These are phyloP conservation scores for Pseudozyma pruni DNA, from an alignment of 1,284 basidiomycete genomes.

Conservation along the genomic window DNA sequence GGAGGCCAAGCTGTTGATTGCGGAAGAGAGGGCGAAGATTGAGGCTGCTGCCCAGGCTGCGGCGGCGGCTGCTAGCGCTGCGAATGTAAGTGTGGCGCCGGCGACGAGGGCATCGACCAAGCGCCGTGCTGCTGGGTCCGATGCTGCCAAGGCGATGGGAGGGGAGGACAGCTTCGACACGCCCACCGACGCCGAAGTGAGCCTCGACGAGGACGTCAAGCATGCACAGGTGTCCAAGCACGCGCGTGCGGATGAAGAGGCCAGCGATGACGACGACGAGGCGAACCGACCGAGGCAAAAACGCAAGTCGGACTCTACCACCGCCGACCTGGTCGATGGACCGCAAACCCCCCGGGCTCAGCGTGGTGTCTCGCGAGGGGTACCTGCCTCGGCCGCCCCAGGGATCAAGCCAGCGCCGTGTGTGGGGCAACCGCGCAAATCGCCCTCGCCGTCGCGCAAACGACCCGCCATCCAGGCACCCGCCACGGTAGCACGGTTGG, in stretches of 20 bases:
- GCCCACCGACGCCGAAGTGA: slow-evolving; percentile 8
- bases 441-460: slow-evolving; percentile 60
- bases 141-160: slow-evolving; percentile 10
- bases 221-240: slow-evolving; percentile 9
- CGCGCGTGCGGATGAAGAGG: slow-evolving; percentile 15
- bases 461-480: slow-evolving; percentile 47
- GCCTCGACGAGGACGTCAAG: slow-evolving; percentile 12
- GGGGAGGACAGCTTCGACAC: slow-evolving; percentile 20
- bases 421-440: slow-evolving; percentile 66
- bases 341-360: slow-evolving; percentile 33
- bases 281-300: slow-evolving; percentile 26
- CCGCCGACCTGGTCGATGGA: neutral
- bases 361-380: slow-evolving; percentile 7
- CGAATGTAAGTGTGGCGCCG: neutral
- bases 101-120: slow-evolving; percentile 8
- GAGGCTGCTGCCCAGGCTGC: slow-evolving; percentile 5
- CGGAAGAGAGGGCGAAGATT: slow-evolving; percentile 26
- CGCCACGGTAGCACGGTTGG: slow-evolving; percentile 37
- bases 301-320: slow-evolving; percentile 7
- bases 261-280: slow-evolving; percentile 8
- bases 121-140: slow-evolving; percentile 19
- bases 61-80: slow-evolving; percentile 1
- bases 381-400: slow-evolving; percentile 26
- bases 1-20: slow-evolving; percentile 28
- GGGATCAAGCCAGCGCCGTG: slow-evolving; percentile 62